These are phyloP conservation scores for Kingdonia uniflora DNA, from an alignment of 164 flowering plant species.

Conservation along the genomic window DNA sequence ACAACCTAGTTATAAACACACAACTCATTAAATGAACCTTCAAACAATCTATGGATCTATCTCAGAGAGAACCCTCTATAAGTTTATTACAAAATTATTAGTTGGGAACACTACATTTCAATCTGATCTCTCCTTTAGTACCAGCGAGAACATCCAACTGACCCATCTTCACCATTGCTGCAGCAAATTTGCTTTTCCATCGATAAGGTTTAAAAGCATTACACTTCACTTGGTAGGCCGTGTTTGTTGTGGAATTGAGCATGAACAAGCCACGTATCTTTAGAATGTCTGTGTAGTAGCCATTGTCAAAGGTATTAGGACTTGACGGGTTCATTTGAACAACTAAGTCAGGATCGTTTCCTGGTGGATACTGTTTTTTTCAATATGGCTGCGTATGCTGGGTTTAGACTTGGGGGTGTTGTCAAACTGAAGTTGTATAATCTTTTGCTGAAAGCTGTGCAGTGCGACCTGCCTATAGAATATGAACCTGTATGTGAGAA, in stretches of 20 bases:
- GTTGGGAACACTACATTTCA: conserved; percentile 40
- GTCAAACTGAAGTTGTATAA: conserved; percentile 36
- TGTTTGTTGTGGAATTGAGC: conserved; percentile 15
- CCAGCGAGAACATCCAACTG: conserved; percentile 50
- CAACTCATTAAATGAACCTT: no score
- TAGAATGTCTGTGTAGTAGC: conserved; percentile 31
- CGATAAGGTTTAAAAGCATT: conserved; percentile 19
- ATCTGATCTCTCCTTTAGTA: conserved; percentile 37
- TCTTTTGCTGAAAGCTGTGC: conserved; percentile 32
- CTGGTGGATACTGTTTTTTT: conserved; percentile 34
- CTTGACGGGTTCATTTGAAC: conserved; percentile 34
- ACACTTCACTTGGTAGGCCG: conserved; percentile 27
- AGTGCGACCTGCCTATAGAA: conserved; percentile 46
- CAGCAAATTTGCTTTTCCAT: conserved; percentile 36
- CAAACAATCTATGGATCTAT: no score
- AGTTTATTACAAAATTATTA: no score
- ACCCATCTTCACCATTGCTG: conserved; percentile 64
- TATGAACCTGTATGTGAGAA: conserved; percentile 37
- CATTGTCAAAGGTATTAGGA: conserved; percentile 21
- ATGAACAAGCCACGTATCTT: no score
- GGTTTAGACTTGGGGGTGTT: no score
- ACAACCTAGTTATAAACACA: no score
- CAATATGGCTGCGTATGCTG: no score
- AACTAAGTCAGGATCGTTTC: conserved; percentile 16
- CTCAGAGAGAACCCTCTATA: no score